Evolutionary conservation across 2,329 filamentous ascomycete genomes (phyloP).

Genomic region (Ophiostoma tasmaniense): DNA sequence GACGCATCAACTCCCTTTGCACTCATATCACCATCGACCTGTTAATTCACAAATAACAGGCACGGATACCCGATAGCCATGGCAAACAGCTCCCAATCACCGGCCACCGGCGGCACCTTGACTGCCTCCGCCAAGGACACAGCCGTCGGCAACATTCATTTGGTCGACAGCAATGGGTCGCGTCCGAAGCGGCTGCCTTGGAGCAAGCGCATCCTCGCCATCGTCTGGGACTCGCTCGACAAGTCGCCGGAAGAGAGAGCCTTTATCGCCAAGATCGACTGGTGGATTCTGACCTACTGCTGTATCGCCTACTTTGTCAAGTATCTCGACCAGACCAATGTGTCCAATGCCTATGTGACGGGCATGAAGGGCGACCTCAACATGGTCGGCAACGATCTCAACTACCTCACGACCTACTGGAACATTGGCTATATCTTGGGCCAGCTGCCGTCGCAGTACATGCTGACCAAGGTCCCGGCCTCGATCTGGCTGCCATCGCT

Average conservation of each 20-base stretch:
- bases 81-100: background rate
- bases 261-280: constrained; percentile 30
- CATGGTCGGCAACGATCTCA: constrained; percentile 44
- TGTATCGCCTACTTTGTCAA: constrained; percentile 34
- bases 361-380: constrained; percentile 44
- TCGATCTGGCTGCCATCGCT: constrained; percentile 39
- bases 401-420: constrained; percentile 42
- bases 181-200: background rate
- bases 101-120: background rate
- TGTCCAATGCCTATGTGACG: constrained; percentile 34
- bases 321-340: constrained; percentile 30
- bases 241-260: constrained; percentile 28
- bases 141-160: background rate
- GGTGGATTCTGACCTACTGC: constrained; percentile 30
- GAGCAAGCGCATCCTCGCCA: constrained; percentile 19
- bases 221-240: constrained; percentile 30
- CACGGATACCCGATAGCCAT: background rate
- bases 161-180: background rate
- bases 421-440: constrained; percentile 52
- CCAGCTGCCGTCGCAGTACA: constrained; percentile 26
- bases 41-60: background rate
- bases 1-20: background rate
- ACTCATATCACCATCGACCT: background rate
- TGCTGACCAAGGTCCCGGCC: constrained; percentile 37
- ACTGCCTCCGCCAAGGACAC: background rate